phyloP scores from a whole-genome alignment of 2,329 filamentous ascomycete species.

The Stachybotrys echinatus region DNA sequence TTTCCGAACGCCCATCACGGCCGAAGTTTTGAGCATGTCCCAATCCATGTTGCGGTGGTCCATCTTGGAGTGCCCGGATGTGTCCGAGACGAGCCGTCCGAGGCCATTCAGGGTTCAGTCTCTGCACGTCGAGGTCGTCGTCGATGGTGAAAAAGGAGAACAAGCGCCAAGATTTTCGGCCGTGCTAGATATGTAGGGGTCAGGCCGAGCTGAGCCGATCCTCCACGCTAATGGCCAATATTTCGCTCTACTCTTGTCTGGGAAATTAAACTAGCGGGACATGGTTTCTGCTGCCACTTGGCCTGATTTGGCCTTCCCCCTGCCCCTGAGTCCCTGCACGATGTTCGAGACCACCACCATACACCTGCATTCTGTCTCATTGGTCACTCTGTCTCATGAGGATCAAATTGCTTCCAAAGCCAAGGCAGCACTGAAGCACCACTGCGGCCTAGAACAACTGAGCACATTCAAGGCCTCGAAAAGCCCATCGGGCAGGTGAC shows the following conservation, averaged over 20 bases:
- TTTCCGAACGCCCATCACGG: neutral
- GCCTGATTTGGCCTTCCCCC: neutral
- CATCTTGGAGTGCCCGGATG: neutral
- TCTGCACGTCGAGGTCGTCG: neutral
- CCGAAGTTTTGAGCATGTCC: neutral
- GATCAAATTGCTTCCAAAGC: too few species aligned
- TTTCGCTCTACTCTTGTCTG: neutral
- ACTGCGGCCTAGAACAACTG: too few species aligned
- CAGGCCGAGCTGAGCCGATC: neutral
- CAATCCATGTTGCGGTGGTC: neutral
- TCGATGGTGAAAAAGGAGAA: neutral
- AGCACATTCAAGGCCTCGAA: too few species aligned
- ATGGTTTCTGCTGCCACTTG: neutral
- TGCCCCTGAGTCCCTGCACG: neutral
- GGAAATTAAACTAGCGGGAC: neutral
- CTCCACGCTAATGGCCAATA: neutral
- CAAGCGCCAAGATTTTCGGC: neutral
- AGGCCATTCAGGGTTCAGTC: neutral
- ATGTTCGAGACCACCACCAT: too few species aligned
- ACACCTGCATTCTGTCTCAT: too few species aligned
- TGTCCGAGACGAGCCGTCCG: neutral
- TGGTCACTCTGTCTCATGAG: too few species aligned
- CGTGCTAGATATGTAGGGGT: neutral
- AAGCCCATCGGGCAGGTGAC: too few species aligned
- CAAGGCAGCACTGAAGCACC: too few species aligned